These are phyloP conservation scores for Fusarium duplospermum DNA, from an alignment of 2,329 filamentous ascomycete species.

Conservation along the genomic window DNA sequence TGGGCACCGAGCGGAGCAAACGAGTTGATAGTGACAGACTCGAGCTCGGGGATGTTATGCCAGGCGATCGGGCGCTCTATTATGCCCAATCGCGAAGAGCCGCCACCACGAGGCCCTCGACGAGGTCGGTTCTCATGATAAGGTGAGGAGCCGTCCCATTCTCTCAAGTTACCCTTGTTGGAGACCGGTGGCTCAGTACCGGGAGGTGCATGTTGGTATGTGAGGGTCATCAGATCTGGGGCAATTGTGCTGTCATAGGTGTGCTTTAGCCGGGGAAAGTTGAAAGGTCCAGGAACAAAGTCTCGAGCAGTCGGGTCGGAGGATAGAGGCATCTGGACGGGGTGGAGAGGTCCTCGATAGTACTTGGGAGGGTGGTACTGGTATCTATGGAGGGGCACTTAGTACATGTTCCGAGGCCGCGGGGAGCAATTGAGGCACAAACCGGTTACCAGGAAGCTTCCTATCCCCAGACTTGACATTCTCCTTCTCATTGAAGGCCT, in stretches of 20 bases:
- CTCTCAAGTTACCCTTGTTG: constrained; percentile 74
- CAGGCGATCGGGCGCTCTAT: constrained; percentile 81
- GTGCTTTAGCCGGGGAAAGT: constrained; percentile 85
- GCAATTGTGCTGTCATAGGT: constrained; percentile 90
- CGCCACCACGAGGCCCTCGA: constrained; percentile 83
- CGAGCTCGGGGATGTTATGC: constrained; percentile 85
- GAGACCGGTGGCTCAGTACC: constrained; percentile 69
- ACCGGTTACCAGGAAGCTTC: constrained; percentile 62
- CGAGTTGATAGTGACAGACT: constrained; percentile 82
- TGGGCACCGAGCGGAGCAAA: constrained; percentile 76
- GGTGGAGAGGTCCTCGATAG: constrained; percentile 92
- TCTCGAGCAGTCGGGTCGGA: constrained; percentile 89
- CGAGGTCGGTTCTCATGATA: constrained; percentile 93
- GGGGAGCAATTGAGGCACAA: constrained; percentile 29
- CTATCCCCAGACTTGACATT: constrained; percentile 49
- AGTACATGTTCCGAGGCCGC: constrained; percentile 1
- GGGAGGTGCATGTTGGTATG: constrained; percentile 87
- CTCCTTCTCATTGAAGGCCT: constrained; percentile 56
- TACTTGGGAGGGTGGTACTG: constrained; percentile 95
- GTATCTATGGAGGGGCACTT: constrained; percentile 71
- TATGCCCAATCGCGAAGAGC: constrained; percentile 72
- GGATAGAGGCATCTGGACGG: constrained; percentile 86
- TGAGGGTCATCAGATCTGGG: constrained; percentile 87
- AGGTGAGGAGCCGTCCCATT: constrained; percentile 90
- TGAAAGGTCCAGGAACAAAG: constrained; percentile 92